Evolutionary conservation across 441 rosid genomes (phyloP).

Genomic region (Melastoma candidum): DNA sequence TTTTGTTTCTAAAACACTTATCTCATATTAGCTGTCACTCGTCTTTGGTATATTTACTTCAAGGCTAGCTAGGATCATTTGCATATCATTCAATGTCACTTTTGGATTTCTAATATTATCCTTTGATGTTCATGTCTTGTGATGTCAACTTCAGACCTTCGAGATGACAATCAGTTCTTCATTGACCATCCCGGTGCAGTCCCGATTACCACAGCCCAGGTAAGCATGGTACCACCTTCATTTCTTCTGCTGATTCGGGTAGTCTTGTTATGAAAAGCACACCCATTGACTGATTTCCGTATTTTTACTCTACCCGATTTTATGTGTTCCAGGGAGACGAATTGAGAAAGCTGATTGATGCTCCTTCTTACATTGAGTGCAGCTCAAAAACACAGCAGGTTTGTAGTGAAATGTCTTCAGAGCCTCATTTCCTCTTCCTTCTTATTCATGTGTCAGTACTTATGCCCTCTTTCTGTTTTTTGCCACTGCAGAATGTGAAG

Average conservation of each 20-base stretch:
- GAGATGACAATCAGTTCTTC: conserved; percentile 68
- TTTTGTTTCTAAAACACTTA: too few relatives aligned
- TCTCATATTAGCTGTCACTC: too few relatives aligned
- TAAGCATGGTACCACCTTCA: conserved; percentile 12
- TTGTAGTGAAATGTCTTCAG: background rate
- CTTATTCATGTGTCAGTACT: background rate
- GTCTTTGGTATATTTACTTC: too few relatives aligned
- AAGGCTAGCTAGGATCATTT: too few relatives aligned
- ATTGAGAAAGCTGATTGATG: conserved; percentile 72
- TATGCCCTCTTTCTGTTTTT: conserved; percentile 9
- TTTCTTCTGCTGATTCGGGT: too few relatives aligned
- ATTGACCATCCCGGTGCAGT: conserved; percentile 73
- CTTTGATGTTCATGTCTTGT: conserved; percentile 6
- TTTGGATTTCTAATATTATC: too few relatives aligned
- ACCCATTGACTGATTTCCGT: background rate
- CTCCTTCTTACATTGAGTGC: conserved; percentile 76
- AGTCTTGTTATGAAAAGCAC: too few relatives aligned
- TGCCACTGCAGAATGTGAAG: conserved; percentile 54
- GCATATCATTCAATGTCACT: too few relatives aligned
- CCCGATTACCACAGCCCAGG: conserved; percentile 59
- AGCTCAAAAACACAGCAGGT: conserved; percentile 96
- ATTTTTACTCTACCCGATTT: background rate
- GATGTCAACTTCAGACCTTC: conserved; percentile 43
- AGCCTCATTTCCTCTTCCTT: background rate
- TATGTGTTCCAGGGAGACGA: conserved; percentile 69